phyloP scores from a whole-genome alignment of 2,329 filamentous ascomycete genomes.

The Phialophora macrospora region DNA sequence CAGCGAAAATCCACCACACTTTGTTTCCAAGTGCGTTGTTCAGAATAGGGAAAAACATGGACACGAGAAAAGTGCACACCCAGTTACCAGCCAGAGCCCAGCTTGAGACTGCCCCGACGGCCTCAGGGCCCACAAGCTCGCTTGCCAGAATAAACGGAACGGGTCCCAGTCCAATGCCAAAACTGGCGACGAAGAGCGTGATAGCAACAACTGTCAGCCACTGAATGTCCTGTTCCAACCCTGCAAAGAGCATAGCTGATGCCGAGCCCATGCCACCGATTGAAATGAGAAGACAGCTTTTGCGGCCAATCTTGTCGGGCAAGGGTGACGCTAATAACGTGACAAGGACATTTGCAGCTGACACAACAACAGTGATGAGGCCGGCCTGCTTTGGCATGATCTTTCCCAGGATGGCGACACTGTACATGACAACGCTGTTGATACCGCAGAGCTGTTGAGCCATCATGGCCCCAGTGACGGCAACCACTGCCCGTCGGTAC shows the following conservation, averaged over 20 bases:
- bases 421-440: constrained; percentile 99
- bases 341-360: constrained; percentile 80
- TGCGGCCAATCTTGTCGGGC: constrained; percentile 80
- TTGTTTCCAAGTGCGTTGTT: constrained; percentile 77
- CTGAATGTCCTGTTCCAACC: constrained; percentile 74
- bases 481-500: constrained; percentile 75
- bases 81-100: constrained; percentile 88
- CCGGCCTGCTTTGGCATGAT: constrained; percentile 82
- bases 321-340: constrained; percentile 81
- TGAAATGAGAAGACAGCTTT: constrained; percentile 79
- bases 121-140: constrained; percentile 86
- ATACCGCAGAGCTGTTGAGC: constrained; percentile 92
- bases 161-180: constrained; percentile 86
- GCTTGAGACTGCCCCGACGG: constrained; percentile 87
- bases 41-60: constrained; percentile 90
- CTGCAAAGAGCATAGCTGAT: constrained; percentile 76
- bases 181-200: constrained; percentile 83
- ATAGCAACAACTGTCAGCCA: constrained; percentile 79
- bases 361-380: constrained; percentile 84
- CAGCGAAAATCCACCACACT: constrained; percentile 91
- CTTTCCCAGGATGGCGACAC: constrained; percentile 80
- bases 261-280: constrained; percentile 82
- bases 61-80: constrained; percentile 86
- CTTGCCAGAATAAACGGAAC: constrained; percentile 93
- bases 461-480: constrained; percentile 84